These are phyloP conservation scores for Xylaria scruposa DNA, from an alignment of 495 filamentous ascomycete genomes.

Conservation along the genomic window DNA sequence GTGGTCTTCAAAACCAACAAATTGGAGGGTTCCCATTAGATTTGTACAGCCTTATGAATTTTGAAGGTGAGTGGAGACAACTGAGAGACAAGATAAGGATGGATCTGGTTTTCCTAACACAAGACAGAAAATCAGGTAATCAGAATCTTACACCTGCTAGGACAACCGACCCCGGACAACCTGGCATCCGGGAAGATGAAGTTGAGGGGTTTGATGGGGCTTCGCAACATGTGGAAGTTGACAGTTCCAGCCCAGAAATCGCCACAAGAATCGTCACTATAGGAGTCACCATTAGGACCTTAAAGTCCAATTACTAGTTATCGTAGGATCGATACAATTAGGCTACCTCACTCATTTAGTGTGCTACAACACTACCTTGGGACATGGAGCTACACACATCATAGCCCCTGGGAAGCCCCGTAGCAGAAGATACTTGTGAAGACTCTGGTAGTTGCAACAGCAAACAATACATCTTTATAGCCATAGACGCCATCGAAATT, in stretches of 20 bases:
- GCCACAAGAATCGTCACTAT: no score
- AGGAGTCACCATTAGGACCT: background rate
- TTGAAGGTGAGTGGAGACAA: background rate
- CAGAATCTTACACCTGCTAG: background rate
- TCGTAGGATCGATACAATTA: background rate
- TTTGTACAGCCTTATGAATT: background rate
- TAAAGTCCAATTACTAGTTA: background rate
- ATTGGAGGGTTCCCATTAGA: background rate
- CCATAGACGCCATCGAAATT: no score
- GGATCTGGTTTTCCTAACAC: background rate
- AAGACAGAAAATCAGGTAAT: background rate
- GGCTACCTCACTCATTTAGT: background rate
- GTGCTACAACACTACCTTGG: no score
- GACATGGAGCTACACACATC: no score
- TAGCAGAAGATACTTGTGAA: no score
- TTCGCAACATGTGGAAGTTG: background rate
- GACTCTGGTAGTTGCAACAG: no score
- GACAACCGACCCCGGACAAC: background rate
- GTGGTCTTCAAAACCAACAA: accelerated
- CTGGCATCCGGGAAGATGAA: background rate
- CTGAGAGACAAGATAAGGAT: background rate
- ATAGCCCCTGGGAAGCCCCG: no score
- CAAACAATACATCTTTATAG: no score
- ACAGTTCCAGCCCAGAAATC: no score
- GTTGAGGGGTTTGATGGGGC: background rate